Base-by-base conservation (phyloP, 2,329 filamentous ascomycete genomes). In the Penicillium fuscoglaucum region DNA sequence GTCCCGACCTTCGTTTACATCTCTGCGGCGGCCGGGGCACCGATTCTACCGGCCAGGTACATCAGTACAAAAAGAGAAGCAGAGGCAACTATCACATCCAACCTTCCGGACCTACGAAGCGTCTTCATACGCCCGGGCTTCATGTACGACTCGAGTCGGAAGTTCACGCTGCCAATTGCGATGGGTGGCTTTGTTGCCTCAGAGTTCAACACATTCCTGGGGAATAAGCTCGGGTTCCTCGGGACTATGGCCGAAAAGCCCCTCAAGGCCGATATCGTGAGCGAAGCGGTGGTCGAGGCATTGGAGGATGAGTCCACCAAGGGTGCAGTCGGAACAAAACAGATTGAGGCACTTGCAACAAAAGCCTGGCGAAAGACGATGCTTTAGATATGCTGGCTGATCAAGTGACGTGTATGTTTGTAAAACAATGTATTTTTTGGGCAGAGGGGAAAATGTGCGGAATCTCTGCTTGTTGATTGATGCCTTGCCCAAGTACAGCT, bases 41-140 rank as follows among this genome's bases (percentile, higher is more conserved):
- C 93, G 0, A 83, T 96, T 35, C 81, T 99, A 60, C 95, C 95
- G 0, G 77, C 82, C 9, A 83, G 95, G 67, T 99, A 99, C 76
- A 91, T 99, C 68, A 85, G 83, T 39, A 97, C 93, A 15, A 99
- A 99, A 79, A 82, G 95, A 62, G 90, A 96, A 72, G 95, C 95
- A 8, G 95, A 99, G 78, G 83, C 81, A 57, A 83, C 86, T 28
- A 91, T 97, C 67, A 79, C 87, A 33, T 83, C 82, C 55, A 84
- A 85, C 63, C 92, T 96, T 67, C 89, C 90, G 0, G 74, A 80
- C 28, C 86, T 96, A 83, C 85, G 95, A 21, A 87, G 84, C 62
- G 79, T 98, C 60, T 98, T 97, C 74, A 77, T 96, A 55, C 84
- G 95, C 31, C 87, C 93, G 12, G 90, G 90, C 0, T 95, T 99